Evolutionary conservation across 2,329 filamentous ascomycete genomes (phyloP), one percentile per base, ranked within the genome.

Genomic region (Venturia oleaginea): DNA sequence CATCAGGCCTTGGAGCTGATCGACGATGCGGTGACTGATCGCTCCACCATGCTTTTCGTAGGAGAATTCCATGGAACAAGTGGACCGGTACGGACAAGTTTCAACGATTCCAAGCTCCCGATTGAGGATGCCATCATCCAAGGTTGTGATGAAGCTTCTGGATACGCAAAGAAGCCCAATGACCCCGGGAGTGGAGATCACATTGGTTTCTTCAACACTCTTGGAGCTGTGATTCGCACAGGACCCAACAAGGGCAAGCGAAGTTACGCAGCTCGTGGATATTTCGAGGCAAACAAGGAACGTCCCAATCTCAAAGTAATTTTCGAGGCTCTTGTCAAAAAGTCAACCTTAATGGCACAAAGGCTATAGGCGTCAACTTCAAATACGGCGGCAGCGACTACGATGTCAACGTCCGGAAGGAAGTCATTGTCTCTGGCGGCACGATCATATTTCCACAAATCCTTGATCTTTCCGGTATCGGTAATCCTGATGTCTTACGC

Each of bases 251-350:
- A 42, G 57, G 38, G 57, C 22, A 59, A 40, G 22, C 38, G 60
- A n/a, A 62, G 60, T 30, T 48, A 62, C 38, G 60, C 60, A 27
- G 60, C 38, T n/a, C 34, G 30, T 4, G 60, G 32, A 11, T 62
- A 62, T 32, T 62, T 27, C 30, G 37, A 43, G 37, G 19, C 60
- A 10, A 42, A 37, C 27, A 62, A 48, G 22, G 42, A 43, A 22
- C 37, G 60, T n/a, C 22, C 37, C 3, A 62, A 62, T 48, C 69
- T 84, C 2, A 71, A 74, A n/a, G 70, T 83, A 1, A 69, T 83
- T 5, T 79, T 78, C 1, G 75, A 81, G 46, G 78, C 80, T 3
- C 68, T 77, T 38, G 79, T 81, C 22, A 66, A 77, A 71, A 81
- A 65, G 71, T 86, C 66, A 67, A 81, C 43, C 69, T 82, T 38